A percentile compares a stretch with the other conserved stretches of the same genome.
Conservation (phyloP, 164 flowering plant species). For the Tetrastigma voinierianum region DNA sequence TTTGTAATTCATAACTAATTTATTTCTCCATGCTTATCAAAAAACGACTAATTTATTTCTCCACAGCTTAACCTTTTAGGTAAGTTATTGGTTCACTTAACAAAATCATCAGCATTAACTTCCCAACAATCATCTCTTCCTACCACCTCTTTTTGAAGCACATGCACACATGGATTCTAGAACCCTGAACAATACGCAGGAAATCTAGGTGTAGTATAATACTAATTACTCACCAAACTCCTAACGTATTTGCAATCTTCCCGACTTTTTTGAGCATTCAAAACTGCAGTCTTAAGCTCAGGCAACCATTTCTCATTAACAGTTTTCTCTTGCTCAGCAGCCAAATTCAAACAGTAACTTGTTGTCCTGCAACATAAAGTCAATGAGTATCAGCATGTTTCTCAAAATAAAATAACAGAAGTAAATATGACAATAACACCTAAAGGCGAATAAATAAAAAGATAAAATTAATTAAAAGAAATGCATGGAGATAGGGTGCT, state of each 20-base stretch:
- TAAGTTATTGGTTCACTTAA: no score
- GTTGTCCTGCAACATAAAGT: conserved; percentile 64
- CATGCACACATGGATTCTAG: background rate
- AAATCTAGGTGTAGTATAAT: background rate
- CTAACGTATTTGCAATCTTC: conserved; percentile 86
- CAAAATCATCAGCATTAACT: background rate
- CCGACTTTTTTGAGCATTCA: conserved; percentile 74
- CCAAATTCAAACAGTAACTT: conserved; percentile 68
- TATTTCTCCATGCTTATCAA: no score
- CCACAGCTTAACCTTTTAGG: no score
- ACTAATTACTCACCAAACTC: conserved; percentile 91
- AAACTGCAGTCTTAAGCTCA: conserved; percentile 65
- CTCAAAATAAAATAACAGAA: background rate
- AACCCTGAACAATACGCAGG: background rate
- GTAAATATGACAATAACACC: background rate
- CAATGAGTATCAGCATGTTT: background rate
- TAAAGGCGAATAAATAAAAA: background rate
- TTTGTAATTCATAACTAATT: no score
- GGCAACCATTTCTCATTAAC: conserved; percentile 88
- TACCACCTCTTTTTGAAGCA: background rate
- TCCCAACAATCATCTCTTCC: background rate
- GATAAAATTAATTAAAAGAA: no score
- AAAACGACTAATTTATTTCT: no score
- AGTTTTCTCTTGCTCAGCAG: conserved; percentile 84
- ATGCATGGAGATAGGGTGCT: no score